These are phyloP conservation scores for Pseudogymnoascus sp. DNA, from an alignment of 2,329 filamentous ascomycete genomes.

Conservation along the genomic window DNA sequence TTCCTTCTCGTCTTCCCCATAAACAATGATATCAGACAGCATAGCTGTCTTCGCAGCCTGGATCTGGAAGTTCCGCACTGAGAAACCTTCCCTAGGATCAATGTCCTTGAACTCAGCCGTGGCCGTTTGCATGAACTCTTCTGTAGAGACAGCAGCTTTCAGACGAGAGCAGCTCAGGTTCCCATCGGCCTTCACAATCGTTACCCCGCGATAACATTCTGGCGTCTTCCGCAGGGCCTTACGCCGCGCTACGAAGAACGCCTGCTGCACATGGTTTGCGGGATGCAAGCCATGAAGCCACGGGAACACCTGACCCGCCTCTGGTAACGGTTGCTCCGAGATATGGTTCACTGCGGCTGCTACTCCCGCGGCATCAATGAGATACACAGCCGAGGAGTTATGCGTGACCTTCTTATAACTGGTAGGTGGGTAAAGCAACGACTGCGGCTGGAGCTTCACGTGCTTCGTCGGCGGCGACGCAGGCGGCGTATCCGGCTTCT, in stretches of 20 bases:
- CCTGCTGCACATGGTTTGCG: slow-evolving; percentile 77
- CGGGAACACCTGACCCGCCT: slow-evolving; percentile 81
- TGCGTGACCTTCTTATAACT: slow-evolving; percentile 41
- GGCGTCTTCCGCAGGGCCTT: slow-evolving; percentile 63
- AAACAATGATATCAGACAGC: slow-evolving; percentile 86
- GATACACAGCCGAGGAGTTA: slow-evolving; percentile 55
- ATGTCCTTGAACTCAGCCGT: slow-evolving; percentile 64
- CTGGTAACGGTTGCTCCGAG: slow-evolving; percentile 72
- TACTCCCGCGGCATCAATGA: slow-evolving; percentile 60
- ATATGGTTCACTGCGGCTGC: slow-evolving; percentile 66
- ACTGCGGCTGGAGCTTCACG: slow-evolving; percentile 48
- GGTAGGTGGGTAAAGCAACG: slow-evolving; percentile 67
- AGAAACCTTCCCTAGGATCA: slow-evolving; percentile 86
- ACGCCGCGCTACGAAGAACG: slow-evolving; percentile 77
- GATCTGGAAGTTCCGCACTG: slow-evolving; percentile 94
- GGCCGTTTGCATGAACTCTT: slow-evolving; percentile 64
- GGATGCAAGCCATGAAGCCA: slow-evolving; percentile 93
- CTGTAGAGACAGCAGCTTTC: slow-evolving; percentile 76
- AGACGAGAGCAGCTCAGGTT: slow-evolving; percentile 65
- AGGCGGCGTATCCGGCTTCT: slow-evolving; percentile 52
- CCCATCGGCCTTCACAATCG: slow-evolving; percentile 81
- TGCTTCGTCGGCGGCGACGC: slow-evolving; percentile 55
- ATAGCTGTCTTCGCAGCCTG: slow-evolving; percentile 81
- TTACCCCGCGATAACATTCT: slow-evolving; percentile 69
- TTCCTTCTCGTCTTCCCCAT: slow-evolving; percentile 61